phyloP scores from a whole-genome alignment of 2,329 filamentous ascomycete genomes.

The Ilyonectria sp. region DNA sequence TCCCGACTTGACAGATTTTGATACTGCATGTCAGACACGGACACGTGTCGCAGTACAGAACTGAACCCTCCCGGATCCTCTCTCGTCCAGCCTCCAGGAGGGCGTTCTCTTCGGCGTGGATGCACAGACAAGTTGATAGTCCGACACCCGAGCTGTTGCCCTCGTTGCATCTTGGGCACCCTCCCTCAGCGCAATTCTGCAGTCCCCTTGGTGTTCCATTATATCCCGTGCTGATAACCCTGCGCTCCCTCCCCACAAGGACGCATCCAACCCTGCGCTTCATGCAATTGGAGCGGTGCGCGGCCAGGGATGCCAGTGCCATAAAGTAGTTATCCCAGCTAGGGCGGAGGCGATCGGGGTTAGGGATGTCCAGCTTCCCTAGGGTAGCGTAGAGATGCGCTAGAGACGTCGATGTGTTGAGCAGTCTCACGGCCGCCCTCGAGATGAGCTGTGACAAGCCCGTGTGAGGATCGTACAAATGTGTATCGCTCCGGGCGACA shows the following conservation, averaged over 20 bases:
- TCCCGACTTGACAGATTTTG: constrained; percentile 98
- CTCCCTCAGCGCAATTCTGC: constrained; percentile 92
- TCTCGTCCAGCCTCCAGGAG: constrained; percentile 94
- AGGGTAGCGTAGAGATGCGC: constrained; percentile 81
- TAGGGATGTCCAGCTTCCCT: constrained; percentile 80
- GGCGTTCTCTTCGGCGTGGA: constrained; percentile 99
- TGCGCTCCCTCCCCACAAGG: constrained; percentile 82
- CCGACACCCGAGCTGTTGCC: constrained; percentile 78
- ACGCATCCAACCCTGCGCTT: constrained; percentile 96
- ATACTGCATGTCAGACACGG: constrained; percentile 98
- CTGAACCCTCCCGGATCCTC: constrained; percentile 84
- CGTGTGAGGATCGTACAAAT: constrained; percentile 78
- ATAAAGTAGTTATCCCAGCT: constrained; percentile 99
- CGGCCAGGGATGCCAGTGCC: constrained; percentile 92
- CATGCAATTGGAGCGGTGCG: constrained; percentile 97
- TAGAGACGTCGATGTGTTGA: constrained; percentile 86
- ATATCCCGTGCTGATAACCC: constrained; percentile 96
- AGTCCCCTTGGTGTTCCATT: constrained; percentile 96
- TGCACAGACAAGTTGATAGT: constrained; percentile 90
- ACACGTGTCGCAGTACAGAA: constrained; percentile 96
- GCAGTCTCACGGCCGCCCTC: constrained; percentile 84
- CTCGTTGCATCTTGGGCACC: constrained; percentile 89
- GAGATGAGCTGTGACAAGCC: constrained; percentile 85
- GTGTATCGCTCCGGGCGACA: constrained; percentile 74
- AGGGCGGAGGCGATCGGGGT: constrained; percentile 85